Evolutionary conservation across 1,284 basidiomycete species (phyloP).

Genomic region (Golubevia pallescens): DNA sequence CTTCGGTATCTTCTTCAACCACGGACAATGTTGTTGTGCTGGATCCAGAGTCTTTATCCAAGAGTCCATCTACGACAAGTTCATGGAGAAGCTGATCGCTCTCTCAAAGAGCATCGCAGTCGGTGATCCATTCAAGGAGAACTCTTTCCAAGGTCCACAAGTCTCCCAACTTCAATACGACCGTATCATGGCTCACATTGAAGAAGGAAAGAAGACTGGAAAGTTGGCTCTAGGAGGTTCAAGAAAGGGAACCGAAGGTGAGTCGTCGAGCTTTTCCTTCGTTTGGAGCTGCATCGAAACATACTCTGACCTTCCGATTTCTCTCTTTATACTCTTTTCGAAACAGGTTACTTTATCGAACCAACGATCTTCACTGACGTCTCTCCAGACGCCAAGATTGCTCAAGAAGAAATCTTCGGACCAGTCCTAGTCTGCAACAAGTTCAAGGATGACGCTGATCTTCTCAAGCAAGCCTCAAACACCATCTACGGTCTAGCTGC

Average conservation of each 20-base stretch:
- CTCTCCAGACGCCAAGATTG: conserved; percentile 79
- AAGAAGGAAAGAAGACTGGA: conserved; percentile 85
- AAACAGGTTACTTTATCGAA: conserved; percentile 77
- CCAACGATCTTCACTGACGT: conserved; percentile 81
- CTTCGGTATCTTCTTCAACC: conserved; percentile 78
- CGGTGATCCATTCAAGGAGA: conserved; percentile 79
- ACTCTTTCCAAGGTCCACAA: conserved; percentile 84
- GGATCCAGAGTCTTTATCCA: conserved; percentile 87
- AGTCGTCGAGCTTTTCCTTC: too few relatives aligned
- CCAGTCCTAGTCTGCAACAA: conserved; percentile 65
- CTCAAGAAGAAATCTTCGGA: conserved; percentile 74
- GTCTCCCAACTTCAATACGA: conserved; percentile 81
- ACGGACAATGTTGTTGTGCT: conserved; percentile 84
- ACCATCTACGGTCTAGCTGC: conserved; percentile 83
- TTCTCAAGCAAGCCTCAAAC: conserved; percentile 79
- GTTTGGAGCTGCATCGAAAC: too few relatives aligned
- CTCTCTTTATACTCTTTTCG: too few relatives aligned
- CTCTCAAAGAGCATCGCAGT: conserved; percentile 56
- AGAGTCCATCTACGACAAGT: conserved; percentile 66
- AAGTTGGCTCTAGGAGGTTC: conserved; percentile 78
- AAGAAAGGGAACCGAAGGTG: conserved; percentile 73
- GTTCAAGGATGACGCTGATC: conserved; percentile 69
- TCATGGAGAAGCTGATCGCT: conserved; percentile 4
- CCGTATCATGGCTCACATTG: conserved; percentile 87
- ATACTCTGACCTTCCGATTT: too few relatives aligned